Percentiles rank a stretch among this genome's conserved stretches.
Evolutionary conservation across 2,329 filamentous ascomycete species (phyloP).

Genomic region (Calonectria fujianensis): DNA sequence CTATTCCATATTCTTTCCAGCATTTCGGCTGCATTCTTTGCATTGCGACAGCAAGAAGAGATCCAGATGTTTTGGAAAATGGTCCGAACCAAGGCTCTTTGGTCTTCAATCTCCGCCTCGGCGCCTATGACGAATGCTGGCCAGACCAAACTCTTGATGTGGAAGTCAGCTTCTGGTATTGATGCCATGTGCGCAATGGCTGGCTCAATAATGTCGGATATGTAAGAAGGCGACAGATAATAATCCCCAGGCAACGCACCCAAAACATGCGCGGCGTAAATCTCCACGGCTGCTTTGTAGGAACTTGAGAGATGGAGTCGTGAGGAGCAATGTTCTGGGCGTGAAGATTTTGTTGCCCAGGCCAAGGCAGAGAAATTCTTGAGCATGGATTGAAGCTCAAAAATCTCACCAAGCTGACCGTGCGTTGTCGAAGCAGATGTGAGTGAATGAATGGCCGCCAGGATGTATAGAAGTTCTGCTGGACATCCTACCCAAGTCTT

Average conservation of each 20-base stretch:
- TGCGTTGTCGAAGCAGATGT: neutral
- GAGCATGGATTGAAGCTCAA: neutral
- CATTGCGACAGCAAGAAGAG: slow-evolving; percentile 40
- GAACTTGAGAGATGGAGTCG: slow-evolving; percentile 34
- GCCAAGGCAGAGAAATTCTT: slow-evolving; percentile 21
- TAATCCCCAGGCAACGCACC: neutral
- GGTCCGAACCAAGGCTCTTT: neutral
- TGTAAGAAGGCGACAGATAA: neutral
- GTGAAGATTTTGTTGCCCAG: slow-evolving; percentile 30
- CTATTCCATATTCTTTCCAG: slow-evolving; percentile 37
- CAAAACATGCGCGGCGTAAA: slow-evolving; percentile 36
- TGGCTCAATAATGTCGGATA: slow-evolving; percentile 4
- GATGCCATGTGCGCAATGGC: slow-evolving; percentile 30
- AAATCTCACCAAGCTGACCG: neutral
- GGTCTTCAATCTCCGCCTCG: slow-evolving; percentile 9
- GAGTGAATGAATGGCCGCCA: slow-evolving; percentile 26
- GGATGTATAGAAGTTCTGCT: slow-evolving; percentile 35
- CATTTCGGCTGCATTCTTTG: slow-evolving; percentile 33
- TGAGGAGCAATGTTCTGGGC: slow-evolving; percentile 26
- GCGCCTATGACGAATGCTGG: slow-evolving; percentile 40
- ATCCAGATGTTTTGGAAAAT: slow-evolving; percentile 40
- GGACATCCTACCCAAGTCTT: slow-evolving; percentile 42
- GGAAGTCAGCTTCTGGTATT: slow-evolving; percentile 36
- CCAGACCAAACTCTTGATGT: slow-evolving; percentile 43
- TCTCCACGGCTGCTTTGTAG: slow-evolving; percentile 37